Evolutionary conservation across 2,329 filamentous ascomycete genomes (phyloP), one percentile per base, ranked within the genome.

Genomic region (Akanthomyces uredinophilus): DNA sequence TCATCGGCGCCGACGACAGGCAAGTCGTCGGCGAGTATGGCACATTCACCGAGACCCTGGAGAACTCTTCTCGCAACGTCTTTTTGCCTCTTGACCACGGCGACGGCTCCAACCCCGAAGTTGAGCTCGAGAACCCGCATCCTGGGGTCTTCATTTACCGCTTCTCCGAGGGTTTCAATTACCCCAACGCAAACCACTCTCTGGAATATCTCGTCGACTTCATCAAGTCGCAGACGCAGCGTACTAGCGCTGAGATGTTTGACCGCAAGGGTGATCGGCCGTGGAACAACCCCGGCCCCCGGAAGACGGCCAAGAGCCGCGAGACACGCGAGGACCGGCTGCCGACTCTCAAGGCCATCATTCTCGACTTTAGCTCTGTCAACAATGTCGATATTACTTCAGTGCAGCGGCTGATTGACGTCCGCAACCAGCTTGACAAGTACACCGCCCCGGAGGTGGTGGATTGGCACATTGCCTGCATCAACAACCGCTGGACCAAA

Each of bases 311-410:
- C 39, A 84, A 77, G 56, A 69, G 71, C n/a, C 71, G 70, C n/a
- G 67, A 63, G 24, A 66, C 70, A 35, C 55, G 49, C 1, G 67
- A 71, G 7, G 69, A 72, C 82, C 64, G 78, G 62, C 78, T 87
- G 18, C 89, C 92, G 0, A 88, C 85, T 0, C 83, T 96, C 56
- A 92, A 91, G 72, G 93, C 94, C n/a, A 80, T 98, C 67, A 93
- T 98, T 64, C 83, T 98, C 22, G 95, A 98, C 73, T 96, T 98
- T 75, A 92, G 89, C 69, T 89, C 91, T 0, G 93, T 98, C 66
- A 96, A 97, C 77, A 92, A 96, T 67, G 88, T 97, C 63, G 95
- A 98, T 70, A 87, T 96, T 63, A 97, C 95, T 0, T 96, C 92
- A 0, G 85, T 97, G 2, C 95, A 98, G 75, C 88, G 92, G 68